These are phyloP conservation scores for Plenodomus biglobosus DNA, from an alignment of 2,329 filamentous ascomycete genomes.

Conservation along the genomic window DNA sequence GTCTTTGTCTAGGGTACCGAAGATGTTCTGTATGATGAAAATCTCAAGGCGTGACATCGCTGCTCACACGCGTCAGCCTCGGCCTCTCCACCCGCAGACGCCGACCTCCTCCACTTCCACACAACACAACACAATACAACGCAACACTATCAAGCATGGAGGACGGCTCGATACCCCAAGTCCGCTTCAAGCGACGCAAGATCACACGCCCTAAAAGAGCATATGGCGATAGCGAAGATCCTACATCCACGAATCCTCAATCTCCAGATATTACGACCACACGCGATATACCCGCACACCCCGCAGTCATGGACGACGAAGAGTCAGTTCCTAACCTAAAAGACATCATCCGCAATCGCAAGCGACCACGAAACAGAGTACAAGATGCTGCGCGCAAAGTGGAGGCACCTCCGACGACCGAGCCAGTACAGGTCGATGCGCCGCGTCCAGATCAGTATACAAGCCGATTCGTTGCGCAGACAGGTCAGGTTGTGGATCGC, in stretches of 20 bases:
- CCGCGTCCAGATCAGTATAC: conserved; percentile 24
- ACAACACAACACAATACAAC: conserved; percentile 5
- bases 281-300: conserved; percentile 7
- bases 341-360: conserved; percentile 37
- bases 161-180: conserved; percentile 12
- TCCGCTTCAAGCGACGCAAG: conserved; percentile 41
- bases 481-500: conserved; percentile 65
- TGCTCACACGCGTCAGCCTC: conserved; percentile 1
- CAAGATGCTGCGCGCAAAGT: conserved; percentile 23
- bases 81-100: neutral
- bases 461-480: conserved; percentile 69
- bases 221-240: conserved; percentile 16
- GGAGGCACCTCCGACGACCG: conserved; percentile 14
- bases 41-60: neutral
- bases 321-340: conserved; percentile 28
- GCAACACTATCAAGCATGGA: conserved; percentile 1
- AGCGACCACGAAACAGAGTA: conserved; percentile 28
- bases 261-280: conserved; percentile 10
- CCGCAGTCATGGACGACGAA: conserved; percentile 15
- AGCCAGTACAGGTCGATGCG: conserved; percentile 22
- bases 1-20: conserved; percentile 3
- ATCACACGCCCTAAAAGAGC: conserved; percentile 27
- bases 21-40: neutral
- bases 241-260: neutral
- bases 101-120: neutral